Percentiles rank a stretch among this genome's conserved stretches.
phyloP scores from a whole-genome alignment of 1,139 yeast species.

The Kluyveromyces sp. region DNA sequence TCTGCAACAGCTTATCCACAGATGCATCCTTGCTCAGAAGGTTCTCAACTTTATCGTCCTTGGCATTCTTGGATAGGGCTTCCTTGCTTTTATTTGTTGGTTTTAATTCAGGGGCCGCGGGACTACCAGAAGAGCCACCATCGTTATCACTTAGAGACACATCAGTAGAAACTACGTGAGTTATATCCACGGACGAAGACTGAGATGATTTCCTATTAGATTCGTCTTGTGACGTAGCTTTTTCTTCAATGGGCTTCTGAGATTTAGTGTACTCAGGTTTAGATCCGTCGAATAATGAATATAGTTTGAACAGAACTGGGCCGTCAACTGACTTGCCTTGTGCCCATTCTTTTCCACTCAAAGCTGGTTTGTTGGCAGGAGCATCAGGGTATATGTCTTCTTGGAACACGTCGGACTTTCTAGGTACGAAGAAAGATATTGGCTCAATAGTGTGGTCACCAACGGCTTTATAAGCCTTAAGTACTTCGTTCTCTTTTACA shows the following conservation, averaged over 20 bases:
- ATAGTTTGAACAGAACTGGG: conserved; percentile 76
- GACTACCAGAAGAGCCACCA: not conserved
- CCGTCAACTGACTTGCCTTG: conserved; percentile 71
- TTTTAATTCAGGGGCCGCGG: not conserved
- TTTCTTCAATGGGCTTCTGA: not conserved
- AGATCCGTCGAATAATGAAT: conserved; percentile 70
- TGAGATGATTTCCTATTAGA: not conserved
- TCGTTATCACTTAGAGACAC: not conserved
- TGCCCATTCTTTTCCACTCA: conserved; percentile 73
- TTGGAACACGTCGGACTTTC: conserved; percentile 89
- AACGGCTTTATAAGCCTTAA: conserved; percentile 74
- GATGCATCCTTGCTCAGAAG: conserved; percentile 40
- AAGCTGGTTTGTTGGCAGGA: conserved; percentile 71
- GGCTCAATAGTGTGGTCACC: conserved; percentile 82
- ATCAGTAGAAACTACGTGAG: not conserved
- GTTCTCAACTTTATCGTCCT: conserved; percentile 35
- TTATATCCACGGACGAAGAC: not conserved
- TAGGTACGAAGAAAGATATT: conserved; percentile 83
- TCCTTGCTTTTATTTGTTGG: not conserved
- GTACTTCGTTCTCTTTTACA: conserved; percentile 76
- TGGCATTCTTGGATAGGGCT: not conserved
- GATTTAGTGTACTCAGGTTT: conserved; percentile 36
- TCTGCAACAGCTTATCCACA: conserved; percentile 44
- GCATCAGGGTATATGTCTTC: conserved; percentile 89
- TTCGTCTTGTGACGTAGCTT: not conserved